Evolutionary conservation across 495 filamentous ascomycete species (phyloP).

Genomic region (Penicillium bovifimosum): DNA sequence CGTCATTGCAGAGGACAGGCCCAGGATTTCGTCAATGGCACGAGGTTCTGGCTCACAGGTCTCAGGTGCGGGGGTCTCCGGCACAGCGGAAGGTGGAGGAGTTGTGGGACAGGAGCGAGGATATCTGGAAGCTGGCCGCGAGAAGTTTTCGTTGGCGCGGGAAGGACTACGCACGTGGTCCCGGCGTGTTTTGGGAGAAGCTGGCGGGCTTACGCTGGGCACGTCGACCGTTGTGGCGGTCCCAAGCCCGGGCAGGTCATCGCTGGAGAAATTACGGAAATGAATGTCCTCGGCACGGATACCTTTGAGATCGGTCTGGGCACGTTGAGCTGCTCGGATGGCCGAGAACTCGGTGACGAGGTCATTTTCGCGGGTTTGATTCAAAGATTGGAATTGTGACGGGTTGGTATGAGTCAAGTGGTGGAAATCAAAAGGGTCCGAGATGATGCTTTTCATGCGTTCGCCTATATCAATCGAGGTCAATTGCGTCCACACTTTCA

Average conservation of each 20-base stretch:
- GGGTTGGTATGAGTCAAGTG: conserved; percentile 74
- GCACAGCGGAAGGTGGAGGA: conserved; percentile 27
- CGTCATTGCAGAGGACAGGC: conserved; percentile 24
- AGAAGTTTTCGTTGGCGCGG: conserved; percentile 45
- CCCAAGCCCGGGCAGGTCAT: conserved; percentile 31
- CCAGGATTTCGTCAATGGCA: conserved; percentile 43
- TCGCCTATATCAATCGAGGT: conserved; percentile 21
- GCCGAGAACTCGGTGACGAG: conserved; percentile 62
- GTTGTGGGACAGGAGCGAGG: conserved; percentile 25
- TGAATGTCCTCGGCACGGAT: conserved; percentile 61
- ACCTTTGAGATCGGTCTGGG: conserved; percentile 54
- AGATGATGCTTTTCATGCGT: conserved; percentile 55
- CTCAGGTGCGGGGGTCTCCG: conserved; percentile 31
- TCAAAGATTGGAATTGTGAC: conserved; percentile 55
- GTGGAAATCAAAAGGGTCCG: conserved; percentile 82
- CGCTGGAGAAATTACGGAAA: conserved; percentile 56
- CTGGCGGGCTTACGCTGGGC: conserved; percentile 18
- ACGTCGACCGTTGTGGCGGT: conserved; percentile 24
- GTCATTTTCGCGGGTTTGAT: conserved; percentile 52
- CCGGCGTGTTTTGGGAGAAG: conserved; percentile 19
- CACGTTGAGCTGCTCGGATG: conserved; percentile 61
- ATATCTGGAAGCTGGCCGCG: conserved; percentile 41
- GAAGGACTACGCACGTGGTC: conserved; percentile 26
- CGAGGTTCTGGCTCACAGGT: conserved; percentile 35
- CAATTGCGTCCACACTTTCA: conserved; percentile 2